A percentile compares a stretch with the other conserved stretches of the same genome.
Evolutionary conservation across 225 moss, liverwort and hornwort genomes (phyloP).

Genomic region (Rhytidiadelphus loreus): DNA sequence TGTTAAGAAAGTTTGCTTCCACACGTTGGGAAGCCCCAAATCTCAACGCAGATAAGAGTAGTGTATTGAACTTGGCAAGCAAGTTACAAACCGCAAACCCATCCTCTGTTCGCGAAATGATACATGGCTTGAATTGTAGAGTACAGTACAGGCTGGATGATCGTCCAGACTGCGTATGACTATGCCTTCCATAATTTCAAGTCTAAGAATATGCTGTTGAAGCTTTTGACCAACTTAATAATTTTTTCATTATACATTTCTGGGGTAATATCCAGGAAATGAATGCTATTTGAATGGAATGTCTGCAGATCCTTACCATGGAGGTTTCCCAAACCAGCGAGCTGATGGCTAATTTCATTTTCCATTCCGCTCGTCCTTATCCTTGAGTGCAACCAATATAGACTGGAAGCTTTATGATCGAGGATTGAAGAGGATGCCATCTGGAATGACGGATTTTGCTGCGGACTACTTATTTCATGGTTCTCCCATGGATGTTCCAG

Average conservation of each 20-base stretch:
- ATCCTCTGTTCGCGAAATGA: neutral
- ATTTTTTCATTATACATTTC: neutral
- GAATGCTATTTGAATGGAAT: no score
- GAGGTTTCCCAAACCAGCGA: neutral
- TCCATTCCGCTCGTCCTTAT: neutral
- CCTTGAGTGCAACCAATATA: neutral
- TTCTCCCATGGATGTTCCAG: neutral
- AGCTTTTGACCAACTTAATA: neutral
- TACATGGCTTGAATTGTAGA: neutral
- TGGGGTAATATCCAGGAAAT: neutral
- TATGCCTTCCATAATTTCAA: neutral
- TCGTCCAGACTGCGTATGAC: neutral
- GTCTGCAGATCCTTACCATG: neutral
- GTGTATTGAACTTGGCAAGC: neutral
- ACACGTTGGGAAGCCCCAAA: no score
- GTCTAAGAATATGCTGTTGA: neutral
- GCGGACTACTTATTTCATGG: neutral
- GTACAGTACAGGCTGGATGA: no score
- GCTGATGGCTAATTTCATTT: neutral
- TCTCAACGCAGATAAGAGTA: no score
- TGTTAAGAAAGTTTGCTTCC: no score
- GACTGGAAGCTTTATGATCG: neutral
- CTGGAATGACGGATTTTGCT: neutral
- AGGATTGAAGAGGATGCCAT: neutral
- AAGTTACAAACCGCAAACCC: neutral